Evolutionary conservation across 352 stramenopile species (phyloP), one percentile per base, ranked within the genome.

Genomic region (Globisporangium ultimum): DNA sequence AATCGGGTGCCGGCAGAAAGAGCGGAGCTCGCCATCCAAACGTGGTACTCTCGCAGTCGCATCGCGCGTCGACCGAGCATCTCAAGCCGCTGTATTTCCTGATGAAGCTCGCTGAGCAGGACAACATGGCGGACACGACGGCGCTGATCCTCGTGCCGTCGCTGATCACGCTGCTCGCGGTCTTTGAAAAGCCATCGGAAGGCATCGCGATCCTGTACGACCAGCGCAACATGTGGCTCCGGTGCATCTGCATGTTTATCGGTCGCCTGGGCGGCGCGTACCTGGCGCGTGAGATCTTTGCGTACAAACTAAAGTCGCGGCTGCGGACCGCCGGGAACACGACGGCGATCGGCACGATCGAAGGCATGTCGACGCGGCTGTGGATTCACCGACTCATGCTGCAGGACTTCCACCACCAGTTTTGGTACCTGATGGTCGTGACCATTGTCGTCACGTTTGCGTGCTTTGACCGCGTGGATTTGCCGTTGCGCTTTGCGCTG

Each of bases 381-480:
- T 91, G 84, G 78, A 89, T 95, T 66, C 84, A 95, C 55, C 71
- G 73, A n/a, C 76, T 95, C 21, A 93, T 95, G 84, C 64, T 93
- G 3, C 79, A 89, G 50, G 84, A 95, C 56, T 95, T 93, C 45
- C 82, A 92, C 32, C 76, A 76, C 5, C 86, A 93, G 58, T 95
- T 95, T 55, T 91, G 86, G 82, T 95, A 93, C 51, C 58, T 95
- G n/a, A 91, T 75, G 14, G 71, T 84, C 21, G 84, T 91, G 51
- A 95, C 86, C 10, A 79, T 92, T 50, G 80, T 92, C 13, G 82
- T 92, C 8, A 90, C 77, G 1, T 95, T 95, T 42, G 84, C 80
- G n/a, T 95, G 86, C 61, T 95, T 95, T 58, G 80, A 88, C 15
- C 79, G 81, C 15, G 70, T 84, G 12, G 84, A 90, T 21, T 45